Percentiles rank a stretch among this genome's conserved stretches.
Conservation (phyloP, 2,329 filamentous ascomycete species). For the Cadophora sp. region DNA sequence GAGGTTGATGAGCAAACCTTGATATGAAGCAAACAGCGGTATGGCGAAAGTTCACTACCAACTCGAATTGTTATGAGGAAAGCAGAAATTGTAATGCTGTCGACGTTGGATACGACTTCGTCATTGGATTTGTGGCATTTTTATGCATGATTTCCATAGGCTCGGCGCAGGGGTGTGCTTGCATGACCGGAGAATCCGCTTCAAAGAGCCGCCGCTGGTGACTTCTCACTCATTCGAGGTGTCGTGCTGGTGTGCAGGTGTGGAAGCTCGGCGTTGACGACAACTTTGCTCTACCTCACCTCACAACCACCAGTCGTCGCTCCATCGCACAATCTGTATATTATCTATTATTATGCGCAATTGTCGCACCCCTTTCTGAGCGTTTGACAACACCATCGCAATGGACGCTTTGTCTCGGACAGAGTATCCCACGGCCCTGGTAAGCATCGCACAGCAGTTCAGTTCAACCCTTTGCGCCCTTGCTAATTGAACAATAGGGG, state of each 20-base stretch:
- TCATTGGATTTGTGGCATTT: constrained; percentile 21
- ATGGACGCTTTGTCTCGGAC: constrained; percentile 83
- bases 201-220: constrained; percentile 26
- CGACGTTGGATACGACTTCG: background rate
- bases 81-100: background rate
- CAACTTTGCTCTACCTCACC: constrained; percentile 21
- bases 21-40: background rate
- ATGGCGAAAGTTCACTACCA: background rate
- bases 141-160: constrained; percentile 26
- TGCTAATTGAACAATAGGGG: constrained; percentile 60
- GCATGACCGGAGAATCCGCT: constrained; percentile 26
- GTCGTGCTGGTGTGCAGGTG: background rate
- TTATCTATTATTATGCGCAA: constrained; percentile 41
- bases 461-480: constrained; percentile 33
- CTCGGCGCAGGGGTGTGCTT: constrained; percentile 28
- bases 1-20: constrained; percentile 5
- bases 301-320: constrained; percentile 19
- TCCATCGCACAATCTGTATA: constrained; percentile 30
- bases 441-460: constrained; percentile 57
- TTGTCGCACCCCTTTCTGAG: constrained; percentile 38
- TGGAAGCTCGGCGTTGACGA: constrained; percentile 25
- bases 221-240: constrained; percentile 3
- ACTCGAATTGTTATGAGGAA: background rate
- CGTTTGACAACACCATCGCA: constrained; percentile 41
- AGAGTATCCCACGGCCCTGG: constrained; percentile 95